Percentiles rank a stretch among this genome's conserved stretches.
Evolutionary conservation across 257 asterid species (phyloP).

Genomic region (Capsicum chinense): DNA sequence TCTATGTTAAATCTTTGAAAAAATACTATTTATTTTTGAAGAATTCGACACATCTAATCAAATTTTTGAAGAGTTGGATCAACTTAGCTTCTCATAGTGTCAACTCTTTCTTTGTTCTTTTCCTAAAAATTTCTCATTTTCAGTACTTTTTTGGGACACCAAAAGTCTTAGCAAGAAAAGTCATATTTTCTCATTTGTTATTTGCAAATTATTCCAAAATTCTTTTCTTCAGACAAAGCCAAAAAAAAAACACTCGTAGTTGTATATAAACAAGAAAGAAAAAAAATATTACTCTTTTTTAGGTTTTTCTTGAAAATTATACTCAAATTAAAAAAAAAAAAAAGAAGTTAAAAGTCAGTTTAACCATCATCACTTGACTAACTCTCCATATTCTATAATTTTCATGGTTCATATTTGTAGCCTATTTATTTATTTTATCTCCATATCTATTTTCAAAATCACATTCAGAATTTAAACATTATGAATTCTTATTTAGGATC

Average conservation of each 20-base stretch:
- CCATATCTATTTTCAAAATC: not conserved
- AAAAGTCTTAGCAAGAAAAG: constrained; percentile 23
- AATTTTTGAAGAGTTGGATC: too few species aligned
- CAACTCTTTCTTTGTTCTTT: not conserved
- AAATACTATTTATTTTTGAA: too few species aligned
- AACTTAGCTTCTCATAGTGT: not conserved
- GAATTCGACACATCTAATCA: too few species aligned
- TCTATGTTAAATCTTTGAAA: too few species aligned
- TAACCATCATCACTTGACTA: not conserved
- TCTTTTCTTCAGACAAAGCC: not conserved
- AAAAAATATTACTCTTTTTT: not conserved
- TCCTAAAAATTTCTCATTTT: not conserved
- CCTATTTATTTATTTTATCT: not conserved
- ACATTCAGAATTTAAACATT: not conserved
- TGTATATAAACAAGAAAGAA: not conserved
- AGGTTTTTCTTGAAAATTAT: not conserved
- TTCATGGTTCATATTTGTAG: too few species aligned
- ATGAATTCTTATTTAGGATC: not conserved
- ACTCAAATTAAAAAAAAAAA: not conserved
- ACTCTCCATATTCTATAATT: not conserved
- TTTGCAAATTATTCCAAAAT: constrained; percentile 37
- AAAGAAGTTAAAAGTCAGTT: not conserved
- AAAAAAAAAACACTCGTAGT: constrained; percentile 16
- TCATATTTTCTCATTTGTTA: constrained; percentile 38
- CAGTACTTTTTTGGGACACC: not conserved